These are phyloP conservation scores for Triglochin maritima DNA, from an alignment of 106 monocot genomes.

Conservation along the genomic window DNA sequence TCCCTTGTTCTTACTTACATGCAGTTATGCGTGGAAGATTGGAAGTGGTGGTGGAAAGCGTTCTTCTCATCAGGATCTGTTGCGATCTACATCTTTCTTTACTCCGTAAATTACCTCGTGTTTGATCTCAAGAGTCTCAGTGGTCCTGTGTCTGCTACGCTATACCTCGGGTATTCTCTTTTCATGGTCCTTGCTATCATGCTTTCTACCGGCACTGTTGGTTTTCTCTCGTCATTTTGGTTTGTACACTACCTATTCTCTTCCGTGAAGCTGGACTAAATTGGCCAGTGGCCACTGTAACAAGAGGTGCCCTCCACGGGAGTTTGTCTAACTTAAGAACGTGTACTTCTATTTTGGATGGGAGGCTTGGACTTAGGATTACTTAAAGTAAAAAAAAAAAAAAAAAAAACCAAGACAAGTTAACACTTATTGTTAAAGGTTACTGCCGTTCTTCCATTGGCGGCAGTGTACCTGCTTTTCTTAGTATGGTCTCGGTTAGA, in stretches of 20 bases:
- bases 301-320: background rate
- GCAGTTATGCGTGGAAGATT: constrained; percentile 27
- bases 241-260: constrained; percentile 31
- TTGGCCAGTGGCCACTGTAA: background rate
- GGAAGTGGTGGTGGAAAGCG: constrained; percentile 30
- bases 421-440: background rate
- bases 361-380: background rate
- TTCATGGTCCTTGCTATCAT: constrained; percentile 24
- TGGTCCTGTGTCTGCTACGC: constrained; percentile 22
- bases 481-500: too few relatives aligned
- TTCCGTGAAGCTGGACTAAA: constrained; percentile 23
- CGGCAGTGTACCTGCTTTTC: too few relatives aligned
- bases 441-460: background rate
- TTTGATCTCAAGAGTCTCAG: constrained; percentile 25
- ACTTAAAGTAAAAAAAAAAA: background rate
- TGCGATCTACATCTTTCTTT: constrained; percentile 21
- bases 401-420: background rate
- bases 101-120: constrained; percentile 24
- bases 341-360: too few relatives aligned
- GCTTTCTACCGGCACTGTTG: constrained; percentile 23
- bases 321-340: too few relatives aligned
- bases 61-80: constrained; percentile 28
- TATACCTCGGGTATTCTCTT: constrained; percentile 28
- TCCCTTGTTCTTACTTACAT: constrained; percentile 28
- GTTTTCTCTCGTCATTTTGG: constrained; percentile 23